Percentiles rank a stretch among this genome's conserved stretches.
Evolutionary conservation across 345 rosid genomes (phyloP).

Genomic region (Raphanus sativus): DNA sequence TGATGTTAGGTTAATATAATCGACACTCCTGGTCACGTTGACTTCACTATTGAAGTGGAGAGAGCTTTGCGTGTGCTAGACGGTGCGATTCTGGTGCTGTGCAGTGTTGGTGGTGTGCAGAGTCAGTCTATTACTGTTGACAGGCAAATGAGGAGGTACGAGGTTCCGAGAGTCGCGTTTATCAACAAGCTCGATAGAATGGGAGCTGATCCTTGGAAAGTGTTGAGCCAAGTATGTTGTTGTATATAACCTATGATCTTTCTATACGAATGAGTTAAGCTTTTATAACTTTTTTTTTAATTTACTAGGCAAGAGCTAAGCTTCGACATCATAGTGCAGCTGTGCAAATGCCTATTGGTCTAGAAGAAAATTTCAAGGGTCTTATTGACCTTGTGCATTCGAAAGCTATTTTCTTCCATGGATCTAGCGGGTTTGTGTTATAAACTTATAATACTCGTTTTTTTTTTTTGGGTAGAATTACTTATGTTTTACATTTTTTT

Average conservation of each 20-base stretch:
- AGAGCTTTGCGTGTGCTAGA: constrained; percentile 95
- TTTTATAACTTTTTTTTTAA: no score
- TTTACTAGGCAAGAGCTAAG: constrained; percentile 80
- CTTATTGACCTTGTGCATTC: constrained; percentile 78
- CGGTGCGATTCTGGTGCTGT: constrained; percentile 91
- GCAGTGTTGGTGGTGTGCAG: constrained; percentile 98
- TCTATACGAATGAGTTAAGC: not conserved
- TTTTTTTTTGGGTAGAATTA: not conserved
- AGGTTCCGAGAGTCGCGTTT: constrained; percentile 90
- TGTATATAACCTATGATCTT: not conserved
- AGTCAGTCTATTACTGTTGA: constrained; percentile 99
- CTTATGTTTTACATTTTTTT: not conserved
- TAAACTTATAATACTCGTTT: not conserved
- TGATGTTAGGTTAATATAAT: constrained; percentile 80
- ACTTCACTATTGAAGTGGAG: constrained; percentile 98
- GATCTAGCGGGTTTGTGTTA: constrained; percentile 80
- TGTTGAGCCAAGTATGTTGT: constrained; percentile 72
- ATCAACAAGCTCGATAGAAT: constrained; percentile 97
- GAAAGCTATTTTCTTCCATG: constrained; percentile 75
- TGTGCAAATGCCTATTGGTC: constrained; percentile 92
- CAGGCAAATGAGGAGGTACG: constrained; percentile 98
- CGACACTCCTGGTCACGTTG: constrained; percentile 98
- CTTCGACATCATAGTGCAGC: constrained; percentile 96
- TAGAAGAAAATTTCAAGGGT: constrained; percentile 89
- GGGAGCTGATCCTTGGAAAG: constrained; percentile 99